Conservation (phyloP, 495 filamentous ascomycete genomes). For the Schizothecium vesticola region DNA sequence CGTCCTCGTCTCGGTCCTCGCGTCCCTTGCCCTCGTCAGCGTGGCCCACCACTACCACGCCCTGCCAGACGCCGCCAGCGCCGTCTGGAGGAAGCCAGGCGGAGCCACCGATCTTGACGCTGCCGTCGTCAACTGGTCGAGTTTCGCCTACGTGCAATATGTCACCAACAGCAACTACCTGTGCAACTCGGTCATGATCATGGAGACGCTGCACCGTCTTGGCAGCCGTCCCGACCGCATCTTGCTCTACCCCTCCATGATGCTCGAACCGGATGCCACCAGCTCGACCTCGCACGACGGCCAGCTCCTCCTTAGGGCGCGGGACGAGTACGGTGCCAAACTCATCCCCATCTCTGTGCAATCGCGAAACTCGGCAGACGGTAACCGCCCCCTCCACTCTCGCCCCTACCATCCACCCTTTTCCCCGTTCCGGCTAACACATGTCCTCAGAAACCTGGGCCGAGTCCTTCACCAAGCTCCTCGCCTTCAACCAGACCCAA, state of each 20-base stretch:
- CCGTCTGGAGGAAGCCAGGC: neutral
- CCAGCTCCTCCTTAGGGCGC: conserved; percentile 54
- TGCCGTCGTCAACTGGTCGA: conserved; percentile 45
- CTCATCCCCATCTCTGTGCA: conserved; percentile 57
- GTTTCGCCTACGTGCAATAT: conserved; percentile 67
- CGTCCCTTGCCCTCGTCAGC: neutral
- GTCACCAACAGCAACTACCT: conserved; percentile 63
- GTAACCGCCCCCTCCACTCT: neutral
- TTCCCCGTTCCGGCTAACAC: conserved; percentile 10
- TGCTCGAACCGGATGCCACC: conserved; percentile 27
- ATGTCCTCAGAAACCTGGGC: conserved; percentile 48
- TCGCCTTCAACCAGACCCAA: conserved; percentile 63
- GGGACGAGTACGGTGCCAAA: conserved; percentile 55
- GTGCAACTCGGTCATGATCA: conserved; percentile 73
- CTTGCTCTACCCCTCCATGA: conserved; percentile 57
- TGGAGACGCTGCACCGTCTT: conserved; percentile 56
- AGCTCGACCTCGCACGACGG: conserved; percentile 32
- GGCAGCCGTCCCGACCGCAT: conserved; percentile 60
- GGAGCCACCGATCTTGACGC: neutral
- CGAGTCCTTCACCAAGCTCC: conserved; percentile 62
- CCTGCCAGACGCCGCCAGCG: neutral
- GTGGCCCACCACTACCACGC: neutral
- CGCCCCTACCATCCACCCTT: too few relatives aligned
- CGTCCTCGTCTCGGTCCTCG: neutral
- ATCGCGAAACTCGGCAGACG: conserved; percentile 37